These are phyloP conservation scores for Boletellus ananiceps DNA, from an alignment of 768 basidiomycete genomes.

Conservation along the genomic window DNA sequence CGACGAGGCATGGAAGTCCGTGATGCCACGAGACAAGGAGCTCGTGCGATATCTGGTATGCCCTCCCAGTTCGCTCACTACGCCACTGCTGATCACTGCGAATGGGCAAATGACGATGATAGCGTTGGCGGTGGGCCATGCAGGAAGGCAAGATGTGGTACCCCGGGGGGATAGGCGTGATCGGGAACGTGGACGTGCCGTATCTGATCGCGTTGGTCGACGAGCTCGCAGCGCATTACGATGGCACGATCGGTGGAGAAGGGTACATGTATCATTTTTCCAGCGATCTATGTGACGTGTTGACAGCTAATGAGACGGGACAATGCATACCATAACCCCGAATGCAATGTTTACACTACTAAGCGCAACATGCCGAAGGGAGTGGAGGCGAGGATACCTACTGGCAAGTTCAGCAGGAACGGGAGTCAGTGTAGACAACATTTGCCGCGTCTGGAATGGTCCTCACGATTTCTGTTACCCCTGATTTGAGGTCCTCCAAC, in stretches of 20 bases:
- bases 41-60: conserved; percentile 62
- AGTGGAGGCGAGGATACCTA: too few relatives aligned
- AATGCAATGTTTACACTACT: too few relatives aligned
- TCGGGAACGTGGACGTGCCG: conserved; percentile 33
- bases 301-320: not conserved
- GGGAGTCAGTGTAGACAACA: too few relatives aligned
- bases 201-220: conserved; percentile 39
- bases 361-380: too few relatives aligned
- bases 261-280: conserved; percentile 25
- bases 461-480: too few relatives aligned
- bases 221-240: conserved; percentile 34
- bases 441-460: too few relatives aligned
- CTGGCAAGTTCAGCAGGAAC: too few relatives aligned
- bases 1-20: conserved; percentile 52
- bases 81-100: not conserved
- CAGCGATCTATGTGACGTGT: conserved; percentile 17
- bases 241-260: conserved; percentile 20
- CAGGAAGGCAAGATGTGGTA: conserved; percentile 49
- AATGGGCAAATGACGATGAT: not conserved
- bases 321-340: not conserved
- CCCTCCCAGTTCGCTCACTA: not conserved
- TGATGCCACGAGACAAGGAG: conserved; percentile 66
- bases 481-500: too few relatives aligned
- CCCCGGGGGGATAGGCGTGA: conserved; percentile 37
- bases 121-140: conserved; percentile 76